Evolutionary conservation across 2,329 filamentous ascomycete species (phyloP).

Genomic region (Coniella lustricola): DNA sequence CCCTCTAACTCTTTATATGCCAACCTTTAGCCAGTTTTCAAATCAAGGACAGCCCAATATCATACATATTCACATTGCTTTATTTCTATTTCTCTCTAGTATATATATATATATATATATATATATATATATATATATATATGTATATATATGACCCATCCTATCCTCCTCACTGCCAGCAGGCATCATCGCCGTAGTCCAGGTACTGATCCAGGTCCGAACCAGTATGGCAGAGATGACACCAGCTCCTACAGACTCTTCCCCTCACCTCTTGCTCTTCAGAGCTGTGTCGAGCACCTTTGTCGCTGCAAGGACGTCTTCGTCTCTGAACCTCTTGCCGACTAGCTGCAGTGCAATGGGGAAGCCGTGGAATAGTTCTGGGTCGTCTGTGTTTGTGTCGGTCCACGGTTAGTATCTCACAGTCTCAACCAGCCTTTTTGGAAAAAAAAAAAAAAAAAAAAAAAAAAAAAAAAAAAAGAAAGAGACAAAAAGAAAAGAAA

Average conservation of each 20-base stretch:
- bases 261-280: neutral
- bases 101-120: neutral
- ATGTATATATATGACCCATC: no score
- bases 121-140: no score
- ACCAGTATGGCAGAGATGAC: no score
- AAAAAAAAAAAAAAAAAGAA: neutral
- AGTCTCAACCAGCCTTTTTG: neutral
- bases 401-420: neutral
- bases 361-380: conserved; percentile 12
- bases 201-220: no score
- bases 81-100: neutral
- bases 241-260: neutral
- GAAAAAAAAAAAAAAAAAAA: neutral
- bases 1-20: no score
- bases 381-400: conserved; percentile 1
- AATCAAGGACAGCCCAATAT: no score
- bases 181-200: no score
- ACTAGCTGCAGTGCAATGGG: conserved; percentile 15
- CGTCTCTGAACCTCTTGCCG: conserved; percentile 13
- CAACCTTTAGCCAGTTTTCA: no score
- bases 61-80: neutral
- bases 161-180: no score
- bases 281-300: conserved; percentile 7
- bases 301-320: conserved; percentile 11
- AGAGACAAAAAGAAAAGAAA: neutral